A percentile compares a stretch with the other conserved stretches of the same genome.
Conservation (phyloP, 179 eudicot genomes). For the Corrigiola litoralis region DNA sequence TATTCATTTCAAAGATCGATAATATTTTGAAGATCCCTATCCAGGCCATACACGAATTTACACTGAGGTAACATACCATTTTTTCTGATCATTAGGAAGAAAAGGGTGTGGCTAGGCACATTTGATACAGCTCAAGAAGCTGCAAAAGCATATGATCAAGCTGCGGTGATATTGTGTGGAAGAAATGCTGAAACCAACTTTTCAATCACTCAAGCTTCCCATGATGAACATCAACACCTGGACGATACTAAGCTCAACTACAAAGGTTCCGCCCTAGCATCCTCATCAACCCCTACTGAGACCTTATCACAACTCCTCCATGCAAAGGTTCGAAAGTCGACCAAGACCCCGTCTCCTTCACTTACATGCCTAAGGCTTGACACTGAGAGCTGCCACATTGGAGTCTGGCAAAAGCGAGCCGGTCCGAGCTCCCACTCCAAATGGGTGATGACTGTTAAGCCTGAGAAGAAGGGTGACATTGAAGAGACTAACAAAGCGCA, state of each 20-base stretch:
- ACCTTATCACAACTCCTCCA: conserved; percentile 20
- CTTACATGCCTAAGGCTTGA: conserved; percentile 35
- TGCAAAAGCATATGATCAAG: conserved; percentile 54
- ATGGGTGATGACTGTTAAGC: conserved; percentile 26
- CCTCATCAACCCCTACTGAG: neutral
- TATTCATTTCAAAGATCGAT: too few species aligned
- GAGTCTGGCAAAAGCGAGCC: conserved; percentile 31
- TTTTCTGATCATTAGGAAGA: too few species aligned
- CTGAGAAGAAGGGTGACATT: neutral
- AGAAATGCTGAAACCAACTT: conserved; percentile 54
- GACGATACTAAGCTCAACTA: neutral
- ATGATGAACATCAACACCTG: neutral
- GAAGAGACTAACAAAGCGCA: neutral
- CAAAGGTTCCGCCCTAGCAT: neutral
- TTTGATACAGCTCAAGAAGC: conserved; percentile 56
- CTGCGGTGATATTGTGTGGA: conserved; percentile 43
- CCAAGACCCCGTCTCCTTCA: conserved; percentile 19
- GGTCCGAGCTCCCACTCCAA: conserved; percentile 24
- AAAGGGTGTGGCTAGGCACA: conserved; percentile 54
- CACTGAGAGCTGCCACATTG: conserved; percentile 30
- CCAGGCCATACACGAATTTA: too few species aligned
- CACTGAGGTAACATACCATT: too few species aligned
- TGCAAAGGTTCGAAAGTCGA: conserved; percentile 27
- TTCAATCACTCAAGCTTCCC: conserved; percentile 27
- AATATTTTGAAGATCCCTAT: too few species aligned